Base-by-base conservation (phyloP, 2,329 filamentous ascomycete species). In the Trichoderma polysporum region DNA sequence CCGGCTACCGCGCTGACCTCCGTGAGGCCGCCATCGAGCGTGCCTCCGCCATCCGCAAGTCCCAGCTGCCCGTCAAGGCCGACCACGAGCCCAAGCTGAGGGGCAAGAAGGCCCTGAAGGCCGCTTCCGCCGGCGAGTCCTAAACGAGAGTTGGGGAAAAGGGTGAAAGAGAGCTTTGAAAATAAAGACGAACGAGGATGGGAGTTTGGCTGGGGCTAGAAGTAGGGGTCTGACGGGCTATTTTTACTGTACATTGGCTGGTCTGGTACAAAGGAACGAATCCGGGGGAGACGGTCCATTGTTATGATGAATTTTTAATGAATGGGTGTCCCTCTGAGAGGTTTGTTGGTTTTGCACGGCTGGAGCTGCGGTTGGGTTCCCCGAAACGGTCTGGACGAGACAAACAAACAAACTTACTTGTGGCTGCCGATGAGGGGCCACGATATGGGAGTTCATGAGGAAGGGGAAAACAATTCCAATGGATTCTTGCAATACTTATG, bases 1-100 rank as follows among this genome's bases (percentile, higher is more conserved):
- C 87, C 79, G 88, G 90, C 78, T 99, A 98, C 90, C 92, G 91
- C 75, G 76, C 86, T 76, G 91, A 94, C 79, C 86, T 94, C 81
- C 90, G 90, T 74, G 83, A 87, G 77, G 85, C 85, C 76, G 94
- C 94, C 75, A 90, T 98, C 77, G 85, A 93, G 82, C 92, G 95
- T 78, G 93, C 91, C 78, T 93, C 90, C 76, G 93, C 93, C 76
- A 87, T 97, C 85, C 91, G 90, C 81, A 85, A 86, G 77, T 89
- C 91, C 75, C 91, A 96, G 88, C 86, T 86, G 79, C 83, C 90
- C 74, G 88, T 90, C 83, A 96, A 96, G 90, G 86, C 90, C 69
- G 82, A 84, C 71, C 88, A 88, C 75, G 88, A 89, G 83, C 79
- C 81, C 77, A 96, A 97, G 89, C 85, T 85, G 75, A 88, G 93